Percentiles rank a stretch among this genome's conserved stretches.
These are phyloP conservation scores for Saturnispora quitensis DNA, from an alignment of 805 yeast genomes.

Conservation along the genomic window DNA sequence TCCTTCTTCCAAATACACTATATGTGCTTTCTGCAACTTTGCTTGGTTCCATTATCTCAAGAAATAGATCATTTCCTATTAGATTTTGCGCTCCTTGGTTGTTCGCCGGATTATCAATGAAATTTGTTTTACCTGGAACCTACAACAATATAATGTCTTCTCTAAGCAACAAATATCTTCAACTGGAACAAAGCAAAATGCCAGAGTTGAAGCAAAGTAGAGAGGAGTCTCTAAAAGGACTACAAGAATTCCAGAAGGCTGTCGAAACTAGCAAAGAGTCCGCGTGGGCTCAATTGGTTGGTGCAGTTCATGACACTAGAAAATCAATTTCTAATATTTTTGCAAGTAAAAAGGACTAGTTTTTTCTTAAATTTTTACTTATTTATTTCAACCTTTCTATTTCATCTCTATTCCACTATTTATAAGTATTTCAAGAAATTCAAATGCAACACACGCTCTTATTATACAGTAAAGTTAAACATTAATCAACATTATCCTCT, in stretches of 20 bases:
- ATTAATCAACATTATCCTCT: conserved; percentile 7
- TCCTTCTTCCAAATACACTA: conserved; percentile 45
- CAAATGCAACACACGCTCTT: not conserved
- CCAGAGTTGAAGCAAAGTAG: conserved; percentile 30
- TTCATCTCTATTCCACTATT: not conserved
- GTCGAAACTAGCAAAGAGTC: not conserved
- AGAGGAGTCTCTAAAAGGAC: conserved; percentile 9
- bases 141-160: conserved; percentile 26
- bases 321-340: not conserved
- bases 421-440: not conserved
- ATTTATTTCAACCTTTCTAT: not conserved
- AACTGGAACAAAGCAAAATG: conserved; percentile 25
- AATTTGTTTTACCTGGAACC: conserved; percentile 42
- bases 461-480: not conserved
- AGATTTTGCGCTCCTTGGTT: conserved; percentile 44
- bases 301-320: conserved; percentile 9
- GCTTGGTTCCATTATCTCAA: conserved; percentile 46
- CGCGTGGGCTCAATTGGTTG: conserved; percentile 10
- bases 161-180: conserved; percentile 16
- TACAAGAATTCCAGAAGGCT: conserved; percentile 1
- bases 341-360: not conserved
- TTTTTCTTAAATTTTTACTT: not conserved
- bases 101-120: conserved; percentile 39
- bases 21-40: conserved; percentile 48
- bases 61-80: conserved; percentile 37